Percentiles rank a stretch among this genome's conserved stretches.
Evolutionary conservation across 106 monocot species (phyloP).

Genomic region (Posidonia australis): DNA sequence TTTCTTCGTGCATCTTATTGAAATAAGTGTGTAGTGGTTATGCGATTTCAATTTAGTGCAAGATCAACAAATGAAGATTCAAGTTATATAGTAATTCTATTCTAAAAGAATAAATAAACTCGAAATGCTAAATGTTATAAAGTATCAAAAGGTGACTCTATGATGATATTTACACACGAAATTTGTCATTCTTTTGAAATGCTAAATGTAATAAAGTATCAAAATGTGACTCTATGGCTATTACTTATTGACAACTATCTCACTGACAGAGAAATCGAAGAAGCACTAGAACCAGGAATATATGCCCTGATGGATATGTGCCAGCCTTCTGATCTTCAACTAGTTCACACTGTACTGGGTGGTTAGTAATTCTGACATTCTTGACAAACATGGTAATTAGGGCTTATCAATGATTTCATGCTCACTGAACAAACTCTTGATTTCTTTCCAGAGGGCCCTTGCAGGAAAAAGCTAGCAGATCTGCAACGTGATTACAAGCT

Average conservation of each 20-base stretch:
- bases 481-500: slow-evolving; percentile 53
- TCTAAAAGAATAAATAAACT: no score
- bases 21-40: no score
- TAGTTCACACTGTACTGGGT: slow-evolving; percentile 58
- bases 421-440: background rate
- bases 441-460: slow-evolving; percentile 51
- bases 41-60: no score
- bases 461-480: slow-evolving; percentile 56
- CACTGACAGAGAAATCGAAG: slow-evolving; percentile 63
- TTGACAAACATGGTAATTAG: background rate
- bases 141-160: background rate
- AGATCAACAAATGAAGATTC: no score
- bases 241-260: background rate
- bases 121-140: background rate
- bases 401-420: background rate
- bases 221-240: background rate
- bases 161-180: background rate
- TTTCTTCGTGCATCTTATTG: no score
- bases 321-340: slow-evolving; percentile 51
- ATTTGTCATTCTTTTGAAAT: background rate
- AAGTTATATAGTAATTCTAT: no score
- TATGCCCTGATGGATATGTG: slow-evolving; percentile 81
- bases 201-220: background rate
- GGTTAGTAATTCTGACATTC: slow-evolving; percentile 25
- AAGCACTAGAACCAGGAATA: slow-evolving; percentile 69